These are phyloP conservation scores for Penicillium olsonii DNA, from an alignment of 2,329 filamentous ascomycete genomes.

Conservation along the genomic window DNA sequence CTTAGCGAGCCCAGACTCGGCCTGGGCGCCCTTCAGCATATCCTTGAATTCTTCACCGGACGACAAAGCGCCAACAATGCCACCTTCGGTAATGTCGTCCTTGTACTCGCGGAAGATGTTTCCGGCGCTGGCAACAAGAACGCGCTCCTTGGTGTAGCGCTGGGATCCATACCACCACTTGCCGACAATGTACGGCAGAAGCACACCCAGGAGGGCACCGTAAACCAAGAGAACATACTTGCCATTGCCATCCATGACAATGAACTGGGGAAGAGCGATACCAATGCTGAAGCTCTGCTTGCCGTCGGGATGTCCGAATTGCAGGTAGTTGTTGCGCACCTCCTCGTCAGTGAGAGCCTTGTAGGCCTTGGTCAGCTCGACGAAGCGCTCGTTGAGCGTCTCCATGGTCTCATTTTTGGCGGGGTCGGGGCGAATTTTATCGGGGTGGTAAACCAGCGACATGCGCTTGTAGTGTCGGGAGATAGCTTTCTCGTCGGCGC, in stretches of 20 bases:
- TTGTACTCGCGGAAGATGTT: slow-evolving; percentile 92
- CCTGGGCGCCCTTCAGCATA: slow-evolving; percentile 73
- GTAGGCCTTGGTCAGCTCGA: slow-evolving; percentile 96
- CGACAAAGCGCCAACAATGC: slow-evolving; percentile 78
- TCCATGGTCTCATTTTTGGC: slow-evolving; percentile 88
- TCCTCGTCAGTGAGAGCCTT: slow-evolving; percentile 98
- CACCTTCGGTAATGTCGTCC: slow-evolving; percentile 77
- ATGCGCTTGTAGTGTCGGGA: slow-evolving; percentile 87
- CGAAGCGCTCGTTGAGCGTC: slow-evolving; percentile 80
- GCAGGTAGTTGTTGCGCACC: slow-evolving; percentile 92
- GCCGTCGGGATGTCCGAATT: slow-evolving; percentile 94
- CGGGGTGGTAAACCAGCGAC: slow-evolving; percentile 84
- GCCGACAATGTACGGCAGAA: slow-evolving; percentile 89
- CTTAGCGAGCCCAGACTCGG: slow-evolving; percentile 77
- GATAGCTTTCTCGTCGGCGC: slow-evolving; percentile 83
- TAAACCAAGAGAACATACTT: slow-evolving; percentile 95
- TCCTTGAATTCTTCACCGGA: slow-evolving; percentile 82
- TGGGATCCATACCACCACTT: slow-evolving; percentile 99
- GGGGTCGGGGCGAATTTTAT: slow-evolving; percentile 83
- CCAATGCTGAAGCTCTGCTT: slow-evolving; percentile 98
- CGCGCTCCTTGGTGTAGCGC: slow-evolving; percentile 86
- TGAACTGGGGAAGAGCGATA: slow-evolving; percentile 90
- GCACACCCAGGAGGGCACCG: slow-evolving; percentile 79
- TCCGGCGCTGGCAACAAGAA: slow-evolving; percentile 89
- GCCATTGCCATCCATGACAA: slow-evolving; percentile 88